Evolutionary conservation across 1,284 basidiomycete species (phyloP).

Genomic region (Moesziomyces sp.): DNA sequence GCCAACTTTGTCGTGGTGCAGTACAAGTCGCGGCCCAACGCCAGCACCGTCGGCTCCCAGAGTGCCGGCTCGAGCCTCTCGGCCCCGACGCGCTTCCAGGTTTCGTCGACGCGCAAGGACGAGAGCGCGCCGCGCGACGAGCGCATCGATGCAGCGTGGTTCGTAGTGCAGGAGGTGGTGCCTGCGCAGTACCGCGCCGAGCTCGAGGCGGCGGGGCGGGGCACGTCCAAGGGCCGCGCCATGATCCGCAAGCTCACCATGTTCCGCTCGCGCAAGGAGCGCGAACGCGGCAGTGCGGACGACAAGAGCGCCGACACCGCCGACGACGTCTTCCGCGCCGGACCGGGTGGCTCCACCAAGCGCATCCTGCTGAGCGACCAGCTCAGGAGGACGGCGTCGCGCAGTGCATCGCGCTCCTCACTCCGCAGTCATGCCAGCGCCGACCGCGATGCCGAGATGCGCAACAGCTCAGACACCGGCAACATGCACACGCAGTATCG

Average conservation of each 20-base stretch:
- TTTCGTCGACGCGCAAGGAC: slow-evolving; percentile 16
- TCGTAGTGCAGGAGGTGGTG: slow-evolving; percentile 64
- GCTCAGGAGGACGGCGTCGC: slow-evolving; percentile 21
- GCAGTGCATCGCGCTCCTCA: slow-evolving; percentile 17
- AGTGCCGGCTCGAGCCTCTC: slow-evolving; percentile 29
- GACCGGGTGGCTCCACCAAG: slow-evolving; percentile 52
- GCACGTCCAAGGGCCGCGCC: slow-evolving; percentile 45
- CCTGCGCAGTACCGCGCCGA: slow-evolving; percentile 60
- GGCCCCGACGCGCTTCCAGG: slow-evolving; percentile 28
- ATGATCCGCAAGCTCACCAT: slow-evolving; percentile 64
- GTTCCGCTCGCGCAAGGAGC: slow-evolving; percentile 47
- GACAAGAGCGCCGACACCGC: slow-evolving; percentile 4
- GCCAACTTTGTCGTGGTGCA: slow-evolving; percentile 67
- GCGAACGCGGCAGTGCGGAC: slow-evolving; percentile 5
- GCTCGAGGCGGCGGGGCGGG: slow-evolving; percentile 46
- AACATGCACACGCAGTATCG: slow-evolving; percentile 15
- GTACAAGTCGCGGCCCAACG: slow-evolving; percentile 53
- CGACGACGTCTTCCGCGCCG: slow-evolving; percentile 52
- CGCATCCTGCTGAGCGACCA: slow-evolving; percentile 47
- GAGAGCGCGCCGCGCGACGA: slow-evolving; percentile 37
- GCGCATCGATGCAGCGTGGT: slow-evolving; percentile 62
- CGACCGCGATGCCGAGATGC: background rate
- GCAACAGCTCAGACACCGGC: slow-evolving; percentile 2
- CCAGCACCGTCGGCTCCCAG: slow-evolving; percentile 45
- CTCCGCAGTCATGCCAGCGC: slow-evolving; percentile 11